Evolutionary conservation across 2,329 filamentous ascomycete genomes (phyloP).

Genomic region (Xylariaceae sp.): DNA sequence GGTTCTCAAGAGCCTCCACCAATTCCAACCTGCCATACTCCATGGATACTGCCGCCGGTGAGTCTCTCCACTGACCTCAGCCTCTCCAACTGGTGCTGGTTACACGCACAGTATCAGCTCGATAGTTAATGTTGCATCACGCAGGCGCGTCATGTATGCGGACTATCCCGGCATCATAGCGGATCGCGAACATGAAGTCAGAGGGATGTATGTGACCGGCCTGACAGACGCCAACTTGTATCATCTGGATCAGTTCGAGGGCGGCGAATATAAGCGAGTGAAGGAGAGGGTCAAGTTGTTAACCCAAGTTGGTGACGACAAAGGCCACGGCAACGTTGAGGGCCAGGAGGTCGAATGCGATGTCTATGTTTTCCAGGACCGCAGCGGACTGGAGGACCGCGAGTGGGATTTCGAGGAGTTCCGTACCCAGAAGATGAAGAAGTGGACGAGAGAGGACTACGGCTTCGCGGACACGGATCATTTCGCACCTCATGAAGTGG

Average conservation of each 20-base stretch:
- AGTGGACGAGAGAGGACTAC: slow-evolving; percentile 46
- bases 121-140: no score
- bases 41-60: slow-evolving; percentile 58
- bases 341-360: slow-evolving; percentile 44
- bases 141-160: slow-evolving; percentile 50
- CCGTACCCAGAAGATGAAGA: slow-evolving; percentile 59
- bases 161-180: slow-evolving; percentile 78
- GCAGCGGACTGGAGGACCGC: slow-evolving; percentile 50
- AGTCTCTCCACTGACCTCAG: slow-evolving; percentile 9
- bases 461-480: slow-evolving; percentile 31
- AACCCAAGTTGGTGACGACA: slow-evolving; percentile 26
- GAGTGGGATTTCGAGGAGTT: slow-evolving; percentile 92
- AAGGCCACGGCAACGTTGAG: slow-evolving; percentile 33
- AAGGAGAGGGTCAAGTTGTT: slow-evolving; percentile 30
- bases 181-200: slow-evolving; percentile 49
- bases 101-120: no score
- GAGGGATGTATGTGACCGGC: slow-evolving; percentile 70
- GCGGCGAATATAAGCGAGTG: slow-evolving; percentile 43
- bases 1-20: slow-evolving; percentile 43
- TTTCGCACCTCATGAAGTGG: slow-evolving; percentile 16
- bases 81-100: no score
- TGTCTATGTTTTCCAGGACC: slow-evolving; percentile 57
- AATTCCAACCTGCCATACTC: slow-evolving; percentile 67
- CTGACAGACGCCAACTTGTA: slow-evolving; percentile 69
- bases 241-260: slow-evolving; percentile 78